phyloP scores from a whole-genome alignment of 2,329 filamentous ascomycete genomes.

The Alternaria atra region DNA sequence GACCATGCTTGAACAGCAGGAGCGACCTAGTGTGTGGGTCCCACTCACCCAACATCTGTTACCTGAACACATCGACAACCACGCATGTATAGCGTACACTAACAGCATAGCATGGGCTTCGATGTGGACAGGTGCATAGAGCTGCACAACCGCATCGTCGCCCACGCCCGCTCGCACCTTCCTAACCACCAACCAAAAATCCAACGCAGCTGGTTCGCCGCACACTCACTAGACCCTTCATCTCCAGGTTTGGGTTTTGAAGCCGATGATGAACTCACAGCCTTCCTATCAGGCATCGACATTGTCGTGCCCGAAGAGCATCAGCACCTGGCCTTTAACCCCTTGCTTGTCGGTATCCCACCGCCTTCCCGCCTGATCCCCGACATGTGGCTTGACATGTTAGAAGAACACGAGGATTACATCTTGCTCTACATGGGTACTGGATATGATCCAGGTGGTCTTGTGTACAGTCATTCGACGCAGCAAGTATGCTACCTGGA shows the following conservation, averaged over 20 bases:
- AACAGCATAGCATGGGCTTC: background rate
- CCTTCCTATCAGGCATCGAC: background rate
- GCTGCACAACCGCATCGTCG: background rate
- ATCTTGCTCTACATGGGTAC: background rate
- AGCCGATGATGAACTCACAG: background rate
- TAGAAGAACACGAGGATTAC: background rate
- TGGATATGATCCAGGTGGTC: background rate
- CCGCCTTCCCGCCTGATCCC: background rate
- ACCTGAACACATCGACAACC: background rate
- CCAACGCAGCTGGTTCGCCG: background rate
- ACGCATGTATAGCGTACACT: background rate
- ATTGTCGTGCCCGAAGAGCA: background rate
- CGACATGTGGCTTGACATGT: background rate
- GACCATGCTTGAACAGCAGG: background rate
- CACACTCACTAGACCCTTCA: background rate
- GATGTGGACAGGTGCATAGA: background rate
- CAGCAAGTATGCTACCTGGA: background rate
- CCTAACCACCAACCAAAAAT: background rate
- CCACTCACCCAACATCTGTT: too few relatives aligned
- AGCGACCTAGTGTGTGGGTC: too few relatives aligned
- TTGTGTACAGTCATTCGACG: background rate
- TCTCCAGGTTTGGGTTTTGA: background rate
- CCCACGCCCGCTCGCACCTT: background rate
- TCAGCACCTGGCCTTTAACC: background rate
- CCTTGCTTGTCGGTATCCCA: background rate